Conservation (phyloP, 495 filamentous ascomycete genomes). For the Lepidopterella palustris region DNA sequence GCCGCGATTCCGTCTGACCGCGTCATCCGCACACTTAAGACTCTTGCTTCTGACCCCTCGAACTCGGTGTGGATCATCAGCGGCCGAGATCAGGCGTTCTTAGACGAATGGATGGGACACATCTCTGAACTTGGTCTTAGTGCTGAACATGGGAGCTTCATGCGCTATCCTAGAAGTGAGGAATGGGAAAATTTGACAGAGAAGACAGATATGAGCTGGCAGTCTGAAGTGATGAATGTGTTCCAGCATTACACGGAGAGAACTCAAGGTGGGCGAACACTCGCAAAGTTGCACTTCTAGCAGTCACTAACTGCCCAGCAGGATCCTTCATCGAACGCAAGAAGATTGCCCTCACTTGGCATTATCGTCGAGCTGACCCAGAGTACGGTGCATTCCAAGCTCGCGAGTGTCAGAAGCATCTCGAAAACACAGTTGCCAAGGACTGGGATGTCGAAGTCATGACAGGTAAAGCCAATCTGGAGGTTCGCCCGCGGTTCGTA, state of each 20-base stretch:
- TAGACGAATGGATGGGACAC: conserved; percentile 80
- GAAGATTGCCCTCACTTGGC: conserved; percentile 89
- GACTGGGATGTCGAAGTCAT: conserved; percentile 89
- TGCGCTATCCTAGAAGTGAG: conserved; percentile 62
- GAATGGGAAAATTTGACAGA: conserved; percentile 85
- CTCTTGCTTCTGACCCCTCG: conserved; percentile 65
- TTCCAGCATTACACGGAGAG: conserved; percentile 81
- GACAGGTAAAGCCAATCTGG: conserved; percentile 89
- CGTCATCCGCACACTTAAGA: conserved; percentile 69
- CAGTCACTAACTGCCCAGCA: conserved; percentile 26
- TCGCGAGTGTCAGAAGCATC: conserved; percentile 64
- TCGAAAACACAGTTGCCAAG: conserved; percentile 65
- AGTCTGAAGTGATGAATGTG: conserved; percentile 66
- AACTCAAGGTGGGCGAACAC: conserved; percentile 57
- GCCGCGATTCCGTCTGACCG: conserved; percentile 80
- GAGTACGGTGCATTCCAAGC: conserved; percentile 72
- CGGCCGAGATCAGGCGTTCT: conserved; percentile 82
- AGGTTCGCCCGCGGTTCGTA: conserved; percentile 91
- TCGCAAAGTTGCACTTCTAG: neutral
- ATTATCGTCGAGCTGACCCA: conserved; percentile 84
- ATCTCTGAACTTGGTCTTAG: conserved; percentile 79
- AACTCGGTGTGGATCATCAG: conserved; percentile 98
- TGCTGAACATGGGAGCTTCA: conserved; percentile 94
- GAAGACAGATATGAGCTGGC: conserved; percentile 81
- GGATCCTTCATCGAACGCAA: conserved; percentile 89